Base-by-base conservation (phyloP, 1,284 basidiomycete genomes). In the Rhodotorula sp. region DNA sequence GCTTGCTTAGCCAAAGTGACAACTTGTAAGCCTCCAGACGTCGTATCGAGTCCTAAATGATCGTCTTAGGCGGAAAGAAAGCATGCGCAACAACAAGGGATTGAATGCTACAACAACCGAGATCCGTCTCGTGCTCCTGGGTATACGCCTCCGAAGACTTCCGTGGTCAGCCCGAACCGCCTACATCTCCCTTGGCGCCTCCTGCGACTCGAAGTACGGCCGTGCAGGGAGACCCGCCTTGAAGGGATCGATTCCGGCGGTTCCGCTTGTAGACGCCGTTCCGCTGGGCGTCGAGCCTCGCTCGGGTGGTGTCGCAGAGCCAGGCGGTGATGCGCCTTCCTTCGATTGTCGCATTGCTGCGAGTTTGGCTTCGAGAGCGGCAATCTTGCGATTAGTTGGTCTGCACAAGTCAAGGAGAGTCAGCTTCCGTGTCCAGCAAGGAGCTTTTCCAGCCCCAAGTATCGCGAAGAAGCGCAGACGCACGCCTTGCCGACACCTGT, bases 311-410 rank as follows among this genome's bases (percentile, higher is more conserved):
- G 48, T 53, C 10, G 31, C 47, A 11, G 59, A 34, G 9, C 56
- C 50, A 3, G 62, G 30, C 2, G 59, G 40, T 24, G 57, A 37
- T 7, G 50, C 48, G 34, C 51, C 50, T 28, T 51, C 46, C n/a
- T 64, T 65, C 16, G 40, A 28, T n/a, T 64, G 66, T 7, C 62
- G 55, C 85, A 96, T 86, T 71, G 91, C 86, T 15, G 87, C 86
- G 28, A 98, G 83, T 80, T 98, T 98, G 8, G 94, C 94, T 80
- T 98, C 95, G 85, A 97, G 89, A 71, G 89, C 87, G 2, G 93
- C 92, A 75, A 98, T 98, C 81, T 96, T 96, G 72, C 88, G 88
- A 59, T 86, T 83, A 22, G 20, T 26, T 22, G 58, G 55, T 1
- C 57, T 51, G 58, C 40, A 30, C 30, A 44, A 20, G 47, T 28